Evolutionary conservation across 2,329 filamentous ascomycete genomes (phyloP).

Genomic region (Blastomyces percursus): DNA sequence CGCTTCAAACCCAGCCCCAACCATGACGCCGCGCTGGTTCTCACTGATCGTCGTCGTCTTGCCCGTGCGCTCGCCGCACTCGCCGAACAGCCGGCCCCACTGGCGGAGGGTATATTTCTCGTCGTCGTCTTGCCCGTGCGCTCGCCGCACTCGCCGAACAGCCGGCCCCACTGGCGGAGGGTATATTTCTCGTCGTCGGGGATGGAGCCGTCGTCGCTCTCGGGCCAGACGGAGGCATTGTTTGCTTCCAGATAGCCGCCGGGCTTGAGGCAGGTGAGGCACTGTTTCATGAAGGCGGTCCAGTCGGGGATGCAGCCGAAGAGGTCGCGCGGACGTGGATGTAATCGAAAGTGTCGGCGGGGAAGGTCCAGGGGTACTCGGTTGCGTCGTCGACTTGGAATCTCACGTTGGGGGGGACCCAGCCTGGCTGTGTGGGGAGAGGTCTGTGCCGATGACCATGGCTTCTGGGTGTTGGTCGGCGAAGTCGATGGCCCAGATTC

Average conservation of each 20-base stretch:
- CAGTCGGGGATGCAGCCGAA: slow-evolving; percentile 50
- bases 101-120: slow-evolving; percentile 10
- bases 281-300: slow-evolving; percentile 43
- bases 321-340: slow-evolving; percentile 47
- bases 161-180: slow-evolving; percentile 16
- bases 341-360: slow-evolving; percentile 43
- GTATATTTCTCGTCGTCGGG: slow-evolving; percentile 17
- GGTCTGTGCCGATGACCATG: slow-evolving; percentile 31
- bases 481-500: slow-evolving; percentile 17
- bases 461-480: slow-evolving; percentile 3
- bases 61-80: slow-evolving; percentile 10
- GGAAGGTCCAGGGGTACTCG: slow-evolving; percentile 49
- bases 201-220: slow-evolving; percentile 45
- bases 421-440: slow-evolving; percentile 55
- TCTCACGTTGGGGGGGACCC: slow-evolving; percentile 60
- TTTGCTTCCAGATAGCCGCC: slow-evolving; percentile 42
- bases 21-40: slow-evolving; percentile 33
- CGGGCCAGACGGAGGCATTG: slow-evolving; percentile 35
- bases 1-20: slow-evolving; percentile 47
- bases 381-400: slow-evolving; percentile 61
- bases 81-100: slow-evolving; percentile 28
- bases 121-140: background rate
- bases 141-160: slow-evolving; percentile 26
- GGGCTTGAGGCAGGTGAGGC: slow-evolving; percentile 43
- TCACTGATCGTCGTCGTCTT: slow-evolving; percentile 12